Percentiles rank a stretch among this genome's conserved stretches.
Evolutionary conservation across 495 filamentous ascomycete genomes (phyloP).

Genomic region (Lophiostoma macrostomum): DNA sequence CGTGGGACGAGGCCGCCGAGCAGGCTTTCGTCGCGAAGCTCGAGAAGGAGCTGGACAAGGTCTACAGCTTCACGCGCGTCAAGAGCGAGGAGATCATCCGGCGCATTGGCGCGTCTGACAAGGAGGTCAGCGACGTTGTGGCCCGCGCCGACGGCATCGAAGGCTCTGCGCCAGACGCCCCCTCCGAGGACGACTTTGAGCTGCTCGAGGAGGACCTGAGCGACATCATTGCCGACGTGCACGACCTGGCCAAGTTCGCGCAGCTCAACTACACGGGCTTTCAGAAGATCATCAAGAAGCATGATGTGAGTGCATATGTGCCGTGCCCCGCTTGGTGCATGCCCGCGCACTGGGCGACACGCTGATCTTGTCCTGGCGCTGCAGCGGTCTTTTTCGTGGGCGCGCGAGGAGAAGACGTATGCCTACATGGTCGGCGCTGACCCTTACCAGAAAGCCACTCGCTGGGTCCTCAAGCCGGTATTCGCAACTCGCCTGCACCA

Average conservation of each 20-base stretch:
- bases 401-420: no score
- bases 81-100: constrained; percentile 92
- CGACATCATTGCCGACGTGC: constrained; percentile 98
- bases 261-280: constrained; percentile 99
- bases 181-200: constrained; percentile 89
- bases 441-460: constrained; percentile 74
- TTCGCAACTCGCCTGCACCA: constrained; percentile 91
- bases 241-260: constrained; percentile 97
- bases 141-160: constrained; percentile 50
- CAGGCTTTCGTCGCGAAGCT: constrained; percentile 79
- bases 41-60: constrained; percentile 91
- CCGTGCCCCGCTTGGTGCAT: no score
- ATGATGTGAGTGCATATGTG: constrained; percentile 66
- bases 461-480: constrained; percentile 88
- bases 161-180: constrained; percentile 44
- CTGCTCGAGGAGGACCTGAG: constrained; percentile 90
- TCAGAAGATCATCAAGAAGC: constrained; percentile 99
- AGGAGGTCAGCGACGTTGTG: constrained; percentile 85
- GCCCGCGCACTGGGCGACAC: no score
- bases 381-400: no score
- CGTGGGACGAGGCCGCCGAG: constrained; percentile 93
- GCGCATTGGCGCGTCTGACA: constrained; percentile 79
- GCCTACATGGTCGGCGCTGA: background rate
- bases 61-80: constrained; percentile 92
- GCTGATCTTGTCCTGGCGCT: no score